phyloP scores from a whole-genome alignment of 768 basidiomycete genomes.

The Suillus lakei region DNA sequence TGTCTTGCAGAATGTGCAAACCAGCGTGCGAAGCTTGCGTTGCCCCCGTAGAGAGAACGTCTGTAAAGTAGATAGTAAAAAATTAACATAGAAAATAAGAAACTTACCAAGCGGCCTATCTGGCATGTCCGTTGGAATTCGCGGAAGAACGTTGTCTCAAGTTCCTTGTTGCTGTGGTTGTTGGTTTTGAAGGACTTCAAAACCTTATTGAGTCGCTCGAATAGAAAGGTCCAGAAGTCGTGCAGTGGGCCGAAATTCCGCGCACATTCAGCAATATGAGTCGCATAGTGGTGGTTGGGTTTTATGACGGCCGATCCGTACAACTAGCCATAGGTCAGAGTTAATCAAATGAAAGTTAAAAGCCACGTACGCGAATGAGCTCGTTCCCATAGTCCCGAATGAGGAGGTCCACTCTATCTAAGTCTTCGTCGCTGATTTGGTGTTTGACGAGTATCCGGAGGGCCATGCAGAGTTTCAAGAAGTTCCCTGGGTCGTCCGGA shows the following conservation, averaged over 20 bases:
- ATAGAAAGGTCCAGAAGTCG: slow-evolving; percentile 44
- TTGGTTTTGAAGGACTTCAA: slow-evolving; percentile 40
- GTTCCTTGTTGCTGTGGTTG: slow-evolving; percentile 37
- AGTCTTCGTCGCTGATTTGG: slow-evolving; percentile 12
- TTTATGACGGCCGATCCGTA: slow-evolving; percentile 29
- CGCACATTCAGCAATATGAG: slow-evolving; percentile 30
- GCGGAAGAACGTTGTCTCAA: slow-evolving; percentile 34
- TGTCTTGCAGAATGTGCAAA: too few relatives aligned
- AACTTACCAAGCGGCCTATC: background rate
- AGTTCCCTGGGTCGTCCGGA: slow-evolving; percentile 23
- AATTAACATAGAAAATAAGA: too few relatives aligned
- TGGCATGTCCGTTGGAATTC: slow-evolving; percentile 26
- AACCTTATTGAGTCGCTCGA: slow-evolving; percentile 41
- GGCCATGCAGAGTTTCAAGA: slow-evolving; percentile 24
- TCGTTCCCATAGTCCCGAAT: slow-evolving; percentile 28
- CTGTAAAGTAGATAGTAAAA: too few relatives aligned
- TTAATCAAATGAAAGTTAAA: too few relatives aligned
- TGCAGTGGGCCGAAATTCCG: slow-evolving; percentile 41
- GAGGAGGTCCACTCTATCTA: slow-evolving; percentile 19
- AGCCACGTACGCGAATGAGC: slow-evolving; percentile 21
- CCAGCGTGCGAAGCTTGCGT: too few relatives aligned
- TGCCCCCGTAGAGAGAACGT: too few relatives aligned
- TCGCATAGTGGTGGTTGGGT: slow-evolving; percentile 44
- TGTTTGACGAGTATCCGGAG: slow-evolving; percentile 17
- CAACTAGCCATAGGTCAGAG: background rate